phyloP scores from a whole-genome alignment of 805 yeast species.

The Schwanniomyces polymorphus region DNA sequence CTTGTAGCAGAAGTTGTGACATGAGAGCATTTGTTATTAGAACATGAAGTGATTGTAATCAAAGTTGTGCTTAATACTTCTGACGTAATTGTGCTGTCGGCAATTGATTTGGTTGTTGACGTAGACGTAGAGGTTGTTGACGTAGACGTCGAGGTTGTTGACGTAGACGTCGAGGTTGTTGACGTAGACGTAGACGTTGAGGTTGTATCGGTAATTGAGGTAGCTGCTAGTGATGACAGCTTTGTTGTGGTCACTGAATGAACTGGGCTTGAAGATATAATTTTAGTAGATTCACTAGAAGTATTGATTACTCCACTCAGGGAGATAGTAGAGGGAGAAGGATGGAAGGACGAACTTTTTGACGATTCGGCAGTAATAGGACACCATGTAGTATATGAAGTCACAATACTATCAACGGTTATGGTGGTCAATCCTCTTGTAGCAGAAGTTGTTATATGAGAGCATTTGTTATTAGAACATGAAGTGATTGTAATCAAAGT shows the following conservation, averaged over 20 bases:
- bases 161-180: background rate
- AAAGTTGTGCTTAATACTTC: slow-evolving; percentile 7
- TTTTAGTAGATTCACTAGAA: background rate
- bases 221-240: too few species aligned
- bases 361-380: slow-evolving; percentile 8
- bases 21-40: slow-evolving; percentile 19
- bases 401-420: slow-evolving; percentile 6
- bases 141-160: too few species aligned
- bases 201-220: too few species aligned
- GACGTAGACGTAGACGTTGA: too few species aligned
- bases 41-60: slow-evolving; percentile 25
- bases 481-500: slow-evolving; percentile 25
- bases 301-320: too few species aligned
- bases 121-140: too few species aligned
- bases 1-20: slow-evolving; percentile 2
- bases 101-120: background rate
- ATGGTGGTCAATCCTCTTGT: slow-evolving; percentile 17
- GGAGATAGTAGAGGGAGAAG: background rate
- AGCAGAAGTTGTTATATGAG: slow-evolving; percentile 4
- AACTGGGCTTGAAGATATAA: background rate
- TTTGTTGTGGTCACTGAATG: background rate
- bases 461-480: slow-evolving; percentile 24
- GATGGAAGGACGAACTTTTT: background rate
- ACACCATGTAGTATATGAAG: slow-evolving; percentile 16
- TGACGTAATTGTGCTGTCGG: background rate